A percentile compares a stretch with the other conserved stretches of the same genome.
phyloP scores from a whole-genome alignment of 2,329 filamentous ascomycete genomes.

The Cladosporium cucumerinum region DNA sequence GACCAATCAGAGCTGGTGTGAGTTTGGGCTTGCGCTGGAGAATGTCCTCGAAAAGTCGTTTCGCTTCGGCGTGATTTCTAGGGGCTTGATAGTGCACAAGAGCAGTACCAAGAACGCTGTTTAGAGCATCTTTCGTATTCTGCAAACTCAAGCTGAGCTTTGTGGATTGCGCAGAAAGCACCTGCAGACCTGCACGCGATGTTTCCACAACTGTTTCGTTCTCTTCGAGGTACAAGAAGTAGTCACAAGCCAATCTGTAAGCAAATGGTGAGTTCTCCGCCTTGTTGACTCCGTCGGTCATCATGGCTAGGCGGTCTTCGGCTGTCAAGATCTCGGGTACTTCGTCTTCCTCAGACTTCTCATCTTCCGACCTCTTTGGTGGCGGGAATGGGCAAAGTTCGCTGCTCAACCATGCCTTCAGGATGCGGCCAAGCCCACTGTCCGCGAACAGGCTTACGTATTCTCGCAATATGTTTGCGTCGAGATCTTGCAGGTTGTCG shows the following conservation, averaged over 20 bases:
- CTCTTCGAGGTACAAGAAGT: slow-evolving; percentile 81
- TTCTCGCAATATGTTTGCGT: slow-evolving; percentile 71
- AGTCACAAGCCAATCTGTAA: slow-evolving; percentile 77
- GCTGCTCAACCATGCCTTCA: slow-evolving; percentile 79
- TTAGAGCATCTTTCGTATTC: slow-evolving; percentile 70
- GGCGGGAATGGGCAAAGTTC: slow-evolving; percentile 80
- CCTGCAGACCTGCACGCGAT: slow-evolving; percentile 68
- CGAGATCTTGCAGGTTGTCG: slow-evolving; percentile 70
- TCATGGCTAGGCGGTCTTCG: slow-evolving; percentile 76
- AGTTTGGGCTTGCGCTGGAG: slow-evolving; percentile 71
- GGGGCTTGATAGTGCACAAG: slow-evolving; percentile 88
- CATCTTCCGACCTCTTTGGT: slow-evolving; percentile 36
- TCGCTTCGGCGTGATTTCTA: slow-evolving; percentile 83
- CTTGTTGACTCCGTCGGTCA: slow-evolving; percentile 58
- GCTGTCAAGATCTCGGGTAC: slow-evolving; percentile 61
- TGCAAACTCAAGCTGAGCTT: slow-evolving; percentile 67
- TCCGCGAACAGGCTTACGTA: slow-evolving; percentile 83
- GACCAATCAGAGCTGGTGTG: slow-evolving; percentile 78
- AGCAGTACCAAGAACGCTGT: slow-evolving; percentile 76
- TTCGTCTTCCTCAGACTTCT: slow-evolving; percentile 33
- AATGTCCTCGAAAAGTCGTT: slow-evolving; percentile 77
- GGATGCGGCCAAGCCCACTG: slow-evolving; percentile 74
- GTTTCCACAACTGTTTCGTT: slow-evolving; percentile 77
- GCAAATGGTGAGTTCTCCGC: slow-evolving; percentile 68
- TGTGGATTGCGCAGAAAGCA: slow-evolving; percentile 57